Base-by-base conservation (phyloP, 805 yeast species). In the Ogataea haglerorum region DNA sequence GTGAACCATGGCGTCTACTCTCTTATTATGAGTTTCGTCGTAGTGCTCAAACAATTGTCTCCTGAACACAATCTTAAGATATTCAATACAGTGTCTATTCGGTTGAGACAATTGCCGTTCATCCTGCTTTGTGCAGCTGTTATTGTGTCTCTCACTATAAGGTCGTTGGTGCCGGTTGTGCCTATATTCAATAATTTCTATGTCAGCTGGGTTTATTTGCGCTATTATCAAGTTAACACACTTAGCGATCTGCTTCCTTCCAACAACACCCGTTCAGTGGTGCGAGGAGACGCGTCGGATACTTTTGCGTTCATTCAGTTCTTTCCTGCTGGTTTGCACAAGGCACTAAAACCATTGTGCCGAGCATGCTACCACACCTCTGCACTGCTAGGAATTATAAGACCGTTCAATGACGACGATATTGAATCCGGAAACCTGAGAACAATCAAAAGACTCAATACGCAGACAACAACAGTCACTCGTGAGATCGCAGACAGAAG, bases 241-340 rank as follows among this genome's bases (percentile, higher is more conserved):
- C 53, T 54, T 29, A 28, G 56, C 12, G 60, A 56, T 19, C 42
- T 61, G 15, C 50, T 63, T 31, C 65, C 51, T 10, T 34, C 51
- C n/a, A 33, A 29, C 50, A 56, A 25, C 38, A 57, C 15, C 22
- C 49, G 37, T 17, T 37, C 51, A 24, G 57, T 70, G 17, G 64
- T 80, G 9, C 61, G 74, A 19, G 96, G 97, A 27, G 96, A 89
- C 60, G 95, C 96, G 0, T 81, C 93, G 0, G 96, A 90, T 51
- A 84, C 91, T 1, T 90, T 90, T 68, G 80, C 85, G 40, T 71
- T 90, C 47, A 80, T 82, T 23, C 82, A 83, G 52, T 87, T 90
- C 59, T 90, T 90, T 77, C 97, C 97, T 1, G 78, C 71, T 34
- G 57, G 74, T 1, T 25, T 74, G 2, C 76, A 78, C 40, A 75